Base-by-base conservation (phyloP, 2,329 filamentous ascomycete species). In the Pseudogymnoascus sp. region DNA sequence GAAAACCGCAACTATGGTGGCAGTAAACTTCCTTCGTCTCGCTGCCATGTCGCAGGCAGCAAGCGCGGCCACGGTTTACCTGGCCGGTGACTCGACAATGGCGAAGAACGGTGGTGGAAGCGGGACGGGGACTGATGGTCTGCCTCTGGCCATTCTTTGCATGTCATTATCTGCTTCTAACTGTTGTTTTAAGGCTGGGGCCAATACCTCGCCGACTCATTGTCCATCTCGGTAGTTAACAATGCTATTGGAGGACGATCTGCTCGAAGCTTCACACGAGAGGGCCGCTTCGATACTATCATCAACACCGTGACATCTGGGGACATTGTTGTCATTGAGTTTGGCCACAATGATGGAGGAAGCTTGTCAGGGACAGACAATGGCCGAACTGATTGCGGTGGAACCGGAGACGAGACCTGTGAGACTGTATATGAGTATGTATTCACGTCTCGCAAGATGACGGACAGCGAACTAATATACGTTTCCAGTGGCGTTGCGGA, bases 311-410 rank as follows among this genome's bases (percentile, higher is more conserved):
- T 88, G 16, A 68, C 79, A 63, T 61, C 76, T 1, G 84, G 83
- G 32, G 86, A 89, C 71, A 85, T 82, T 71, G 85, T 88, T 1
- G 76, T 89, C 60, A 87, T 89, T 60, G 86, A 89, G 67, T 88
- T 89, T 67, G 86, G 87, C 0, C 86, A 89, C 75, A 90, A 90
- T 67, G 87, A 89, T 65, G 86, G 85, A 20, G 84, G 85, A 1
- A 68, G 66, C 9, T 61, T 68, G n/a, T 79, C 79, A 0, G 22
- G 22, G 22, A 74, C 84, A 1, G 86, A 89, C 70, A 87, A 88
- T 66, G 81, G 81, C 0, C 79, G 85, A 12, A 81, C 79, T 1
- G 84, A 82, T 65, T 89, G 86, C 62, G 69, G 74, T 7, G 70
- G 70, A 22, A 61, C 65, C 4, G 69, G 69, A 70, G 68, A 22